These are phyloP conservation scores for Salix exigua DNA, from an alignment of 345 rosid genomes.

Conservation along the genomic window DNA sequence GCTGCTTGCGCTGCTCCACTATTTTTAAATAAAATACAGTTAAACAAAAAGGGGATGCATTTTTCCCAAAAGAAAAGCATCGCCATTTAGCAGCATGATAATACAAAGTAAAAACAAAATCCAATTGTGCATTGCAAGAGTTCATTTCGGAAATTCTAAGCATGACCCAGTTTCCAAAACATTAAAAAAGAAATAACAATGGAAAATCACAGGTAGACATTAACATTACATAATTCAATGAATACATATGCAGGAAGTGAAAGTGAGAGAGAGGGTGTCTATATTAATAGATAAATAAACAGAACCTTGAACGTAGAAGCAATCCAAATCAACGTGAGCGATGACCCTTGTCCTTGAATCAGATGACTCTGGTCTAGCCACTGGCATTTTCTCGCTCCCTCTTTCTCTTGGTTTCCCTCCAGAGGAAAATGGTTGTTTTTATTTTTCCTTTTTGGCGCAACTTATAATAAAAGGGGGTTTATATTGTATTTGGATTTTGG, in stretches of 20 bases:
- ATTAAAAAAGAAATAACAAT: background rate
- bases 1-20: constrained; percentile 91
- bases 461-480: no score
- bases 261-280: background rate
- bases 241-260: no score
- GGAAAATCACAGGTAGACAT: background rate
- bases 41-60: background rate
- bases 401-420: background rate
- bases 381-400: constrained; percentile 52
- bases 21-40: background rate
- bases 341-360: constrained; percentile 68
- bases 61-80: background rate
- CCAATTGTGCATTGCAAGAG: background rate
- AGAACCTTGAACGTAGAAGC: constrained; percentile 97
- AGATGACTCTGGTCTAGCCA: constrained; percentile 66
- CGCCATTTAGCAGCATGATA: background rate
- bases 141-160: no score
- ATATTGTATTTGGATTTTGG: no score
- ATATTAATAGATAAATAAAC: no score
- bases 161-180: no score
- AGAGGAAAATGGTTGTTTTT: background rate
- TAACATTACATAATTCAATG: no score
- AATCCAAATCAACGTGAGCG: constrained; percentile 95
- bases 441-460: background rate
- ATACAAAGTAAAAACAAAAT: background rate